These are phyloP conservation scores for Amorphotheca resinae DNA, from an alignment of 495 filamentous ascomycete species.

Conservation along the genomic window DNA sequence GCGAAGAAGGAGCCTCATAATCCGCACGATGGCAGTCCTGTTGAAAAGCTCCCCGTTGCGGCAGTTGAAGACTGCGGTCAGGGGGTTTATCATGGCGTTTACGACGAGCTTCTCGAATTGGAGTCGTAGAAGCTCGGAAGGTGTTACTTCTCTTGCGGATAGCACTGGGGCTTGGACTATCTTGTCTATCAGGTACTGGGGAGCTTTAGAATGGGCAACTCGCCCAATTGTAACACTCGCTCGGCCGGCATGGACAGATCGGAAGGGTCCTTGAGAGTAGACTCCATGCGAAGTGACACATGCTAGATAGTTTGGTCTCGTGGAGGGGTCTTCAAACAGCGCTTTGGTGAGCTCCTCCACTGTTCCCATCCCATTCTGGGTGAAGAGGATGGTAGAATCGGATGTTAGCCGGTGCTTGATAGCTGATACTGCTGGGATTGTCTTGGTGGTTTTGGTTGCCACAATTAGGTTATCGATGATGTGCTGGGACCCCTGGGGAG, in stretches of 20 bases:
- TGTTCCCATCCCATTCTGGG: conserved; percentile 71
- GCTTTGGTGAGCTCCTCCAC: conserved; percentile 47
- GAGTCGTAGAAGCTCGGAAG: conserved; percentile 39
- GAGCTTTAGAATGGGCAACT: not conserved
- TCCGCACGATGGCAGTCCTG: conserved; percentile 39
- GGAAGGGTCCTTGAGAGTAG: conserved; percentile 41
- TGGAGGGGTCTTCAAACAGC: conserved; percentile 49
- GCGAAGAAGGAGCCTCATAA: conserved; percentile 45
- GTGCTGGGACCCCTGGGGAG: not conserved
- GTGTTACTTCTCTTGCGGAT: conserved; percentile 28
- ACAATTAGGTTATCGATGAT: conserved; percentile 62
- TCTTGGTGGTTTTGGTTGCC: conserved; percentile 52
- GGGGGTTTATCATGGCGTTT: conserved; percentile 69
- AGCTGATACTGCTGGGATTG: conserved; percentile 43
- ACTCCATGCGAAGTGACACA: conserved; percentile 69
- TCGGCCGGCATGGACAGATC: conserved; percentile 48
- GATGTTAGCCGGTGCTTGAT: conserved; percentile 48
- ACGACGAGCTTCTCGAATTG: conserved; percentile 71
- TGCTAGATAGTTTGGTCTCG: conserved; percentile 51
- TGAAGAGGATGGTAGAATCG: conserved; percentile 56
- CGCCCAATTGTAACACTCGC: conserved; percentile 52
- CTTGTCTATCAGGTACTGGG: conserved; percentile 13
- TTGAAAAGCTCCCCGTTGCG: conserved; percentile 62
- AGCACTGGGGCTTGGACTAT: conserved; percentile 26
- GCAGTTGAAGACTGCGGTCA: conserved; percentile 61